Conservation (phyloP, 2,329 filamentous ascomycete genomes). For the Erysiphe neolycopersici region DNA sequence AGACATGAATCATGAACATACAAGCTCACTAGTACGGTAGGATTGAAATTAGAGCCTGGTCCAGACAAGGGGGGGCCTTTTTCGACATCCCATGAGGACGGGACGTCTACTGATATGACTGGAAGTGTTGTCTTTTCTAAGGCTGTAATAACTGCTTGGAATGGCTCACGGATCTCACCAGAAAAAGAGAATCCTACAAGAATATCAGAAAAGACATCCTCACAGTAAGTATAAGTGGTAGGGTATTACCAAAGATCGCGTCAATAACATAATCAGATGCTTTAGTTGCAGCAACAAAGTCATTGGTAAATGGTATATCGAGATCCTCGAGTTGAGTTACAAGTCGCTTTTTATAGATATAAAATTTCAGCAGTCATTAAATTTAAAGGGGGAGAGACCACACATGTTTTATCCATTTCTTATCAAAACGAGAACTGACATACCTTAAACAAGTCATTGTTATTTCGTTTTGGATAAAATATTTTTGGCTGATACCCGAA, state of each 20-base stretch:
- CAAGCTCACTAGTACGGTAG: conserved; percentile 56
- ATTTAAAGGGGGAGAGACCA: background rate
- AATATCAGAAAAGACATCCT: background rate
- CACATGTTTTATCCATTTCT: background rate
- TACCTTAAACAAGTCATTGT: conserved; percentile 73
- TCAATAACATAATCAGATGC: conserved; percentile 64
- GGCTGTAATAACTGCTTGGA: conserved; percentile 52
- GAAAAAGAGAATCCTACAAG: conserved; percentile 62
- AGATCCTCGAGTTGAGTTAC: conserved; percentile 65
- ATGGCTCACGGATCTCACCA: conserved; percentile 79
- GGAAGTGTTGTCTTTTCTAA: conserved; percentile 48
- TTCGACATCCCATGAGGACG: conserved; percentile 87
- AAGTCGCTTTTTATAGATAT: conserved; percentile 30
- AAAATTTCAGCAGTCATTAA: background rate
- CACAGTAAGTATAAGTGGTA: background rate
- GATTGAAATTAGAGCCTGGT: conserved; percentile 56
- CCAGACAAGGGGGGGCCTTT: conserved; percentile 53
- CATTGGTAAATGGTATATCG: conserved; percentile 54
- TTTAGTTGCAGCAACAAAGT: conserved; percentile 41
- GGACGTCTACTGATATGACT: conserved; percentile 73
- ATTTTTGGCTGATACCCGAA: conserved; percentile 76
- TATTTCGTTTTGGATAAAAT: conserved; percentile 81
- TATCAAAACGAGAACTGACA: conserved; percentile 2
- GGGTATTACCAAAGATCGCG: conserved; percentile 52
- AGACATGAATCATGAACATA: background rate